These are phyloP conservation scores for Gaeumannomyces sp. DNA, from an alignment of 2,329 filamentous ascomycete genomes.

Conservation along the genomic window DNA sequence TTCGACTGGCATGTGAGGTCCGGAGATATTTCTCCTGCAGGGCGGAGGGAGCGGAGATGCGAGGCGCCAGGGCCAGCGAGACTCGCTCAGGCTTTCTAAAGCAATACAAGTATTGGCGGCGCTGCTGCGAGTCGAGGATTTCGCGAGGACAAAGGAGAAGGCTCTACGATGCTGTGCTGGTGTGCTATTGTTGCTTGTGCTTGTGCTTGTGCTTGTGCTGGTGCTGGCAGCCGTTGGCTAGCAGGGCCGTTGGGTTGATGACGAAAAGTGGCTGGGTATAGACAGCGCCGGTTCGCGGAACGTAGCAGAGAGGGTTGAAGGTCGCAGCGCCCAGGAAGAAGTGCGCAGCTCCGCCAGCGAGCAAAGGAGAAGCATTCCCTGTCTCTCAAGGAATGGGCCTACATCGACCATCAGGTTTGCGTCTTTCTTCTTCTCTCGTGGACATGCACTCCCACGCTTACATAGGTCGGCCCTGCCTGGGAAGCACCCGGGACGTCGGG, in stretches of 20 bases:
- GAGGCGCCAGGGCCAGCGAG: not conserved
- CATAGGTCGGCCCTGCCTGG: not conserved
- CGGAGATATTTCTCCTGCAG: not conserved
- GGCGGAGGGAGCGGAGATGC: not conserved
- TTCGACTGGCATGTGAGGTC: not conserved
- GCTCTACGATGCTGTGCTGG: not conserved
- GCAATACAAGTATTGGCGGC: not conserved
- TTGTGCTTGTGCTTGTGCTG: not conserved
- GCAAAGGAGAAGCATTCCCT: not conserved
- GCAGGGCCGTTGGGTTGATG: not conserved
- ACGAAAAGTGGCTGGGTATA: not conserved
- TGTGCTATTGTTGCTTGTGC: not conserved
- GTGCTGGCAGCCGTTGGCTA: not conserved
- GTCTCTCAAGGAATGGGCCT: not conserved
- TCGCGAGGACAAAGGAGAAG: not conserved
- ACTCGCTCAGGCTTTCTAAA: not conserved
- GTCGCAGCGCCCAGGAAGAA: not conserved
- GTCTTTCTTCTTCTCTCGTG: not conserved
- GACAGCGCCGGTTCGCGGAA: not conserved
- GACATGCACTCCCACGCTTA: not conserved
- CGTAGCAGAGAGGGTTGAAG: no score
- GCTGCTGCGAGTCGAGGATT: not conserved
- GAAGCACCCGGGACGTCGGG: not conserved
- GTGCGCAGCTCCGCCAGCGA: no score
- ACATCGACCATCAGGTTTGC: not conserved